Evolutionary conservation across 805 yeast genomes (phyloP).

Genomic region (Wickerhamiella dianesei): DNA sequence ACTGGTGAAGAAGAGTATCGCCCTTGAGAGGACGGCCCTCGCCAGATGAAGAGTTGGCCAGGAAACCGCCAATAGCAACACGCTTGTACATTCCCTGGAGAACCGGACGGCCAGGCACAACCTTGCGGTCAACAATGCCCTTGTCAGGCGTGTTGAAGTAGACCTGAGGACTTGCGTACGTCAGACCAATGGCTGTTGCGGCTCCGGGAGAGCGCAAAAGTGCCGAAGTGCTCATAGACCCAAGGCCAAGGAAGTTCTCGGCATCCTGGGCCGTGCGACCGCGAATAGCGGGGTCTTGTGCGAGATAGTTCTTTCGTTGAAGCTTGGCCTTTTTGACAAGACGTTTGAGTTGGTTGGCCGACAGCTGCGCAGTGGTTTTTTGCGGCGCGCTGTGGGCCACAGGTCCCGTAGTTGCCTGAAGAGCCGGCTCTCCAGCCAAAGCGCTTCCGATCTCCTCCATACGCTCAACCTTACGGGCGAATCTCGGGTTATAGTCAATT

Average conservation of each 20-base stretch:
- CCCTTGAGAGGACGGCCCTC: neutral
- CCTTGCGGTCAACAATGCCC: slow-evolving; percentile 2
- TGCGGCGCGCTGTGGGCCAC: slow-evolving; percentile 11
- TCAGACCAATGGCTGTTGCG: slow-evolving; percentile 18
- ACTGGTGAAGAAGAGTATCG: neutral
- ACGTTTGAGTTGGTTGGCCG: slow-evolving; percentile 9
- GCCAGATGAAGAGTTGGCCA: slow-evolving; percentile 9
- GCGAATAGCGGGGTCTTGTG: neutral
- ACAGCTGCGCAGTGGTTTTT: slow-evolving; percentile 10
- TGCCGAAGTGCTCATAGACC: slow-evolving; percentile 1
- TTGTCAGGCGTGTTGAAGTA: slow-evolving; percentile 19
- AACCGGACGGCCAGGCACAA: neutral
- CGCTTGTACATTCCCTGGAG: neutral
- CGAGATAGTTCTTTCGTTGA: slow-evolving; percentile 3
- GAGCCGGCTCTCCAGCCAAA: slow-evolving; percentile 12
- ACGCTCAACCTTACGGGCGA: slow-evolving; percentile 20
- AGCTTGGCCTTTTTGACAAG: neutral
- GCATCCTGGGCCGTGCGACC: neutral
- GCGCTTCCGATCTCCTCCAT: slow-evolving; percentile 23
- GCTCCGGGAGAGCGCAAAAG: neutral
- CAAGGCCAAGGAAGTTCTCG: neutral
- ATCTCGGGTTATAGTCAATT: slow-evolving; percentile 19
- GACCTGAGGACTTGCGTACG: slow-evolving; percentile 23
- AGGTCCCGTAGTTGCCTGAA: slow-evolving; percentile 6
- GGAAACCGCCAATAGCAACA: slow-evolving; percentile 23